phyloP scores from a whole-genome alignment of 1,139 yeast species.

The Tardiomyces depauwii region DNA sequence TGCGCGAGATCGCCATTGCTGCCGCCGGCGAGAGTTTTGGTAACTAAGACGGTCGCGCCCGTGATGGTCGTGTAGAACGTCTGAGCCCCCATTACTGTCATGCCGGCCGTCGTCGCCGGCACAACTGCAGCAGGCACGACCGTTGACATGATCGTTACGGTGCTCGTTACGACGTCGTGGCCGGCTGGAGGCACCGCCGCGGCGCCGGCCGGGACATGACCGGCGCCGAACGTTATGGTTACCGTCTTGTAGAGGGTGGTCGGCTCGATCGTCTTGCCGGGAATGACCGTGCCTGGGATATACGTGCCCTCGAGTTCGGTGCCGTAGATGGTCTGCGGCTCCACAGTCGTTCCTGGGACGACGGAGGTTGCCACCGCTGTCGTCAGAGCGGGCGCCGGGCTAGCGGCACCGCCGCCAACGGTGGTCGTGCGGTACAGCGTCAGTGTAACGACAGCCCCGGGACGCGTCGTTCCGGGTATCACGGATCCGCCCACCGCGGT shows the following conservation, averaged over 20 bases:
- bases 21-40: not conserved
- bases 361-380: too few species aligned
- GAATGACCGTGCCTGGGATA: conserved; percentile 10
- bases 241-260: conserved; percentile 6
- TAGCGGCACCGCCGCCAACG: not conserved
- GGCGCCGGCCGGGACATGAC: too few species aligned
- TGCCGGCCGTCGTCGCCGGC: conserved; percentile 1
- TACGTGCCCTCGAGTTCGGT: conserved; percentile 1
- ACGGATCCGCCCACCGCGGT: too few species aligned
- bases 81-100: conserved; percentile 4
- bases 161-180: not conserved
- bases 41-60: not conserved
- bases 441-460: conserved; percentile 7
- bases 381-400: not conserved
- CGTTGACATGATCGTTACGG: conserved; percentile 7
- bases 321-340: not conserved
- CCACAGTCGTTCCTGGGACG: too few species aligned
- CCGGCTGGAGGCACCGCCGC: too few species aligned
- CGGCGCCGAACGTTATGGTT: conserved; percentile 1
- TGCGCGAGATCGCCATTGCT: conserved; percentile 1
- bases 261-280: conserved; percentile 8
- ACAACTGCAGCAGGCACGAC: conserved; percentile 7
- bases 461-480: too few species aligned
- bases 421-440: conserved; percentile 3
- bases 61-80: conserved; percentile 1